phyloP scores from a whole-genome alignment of 495 filamentous ascomycete species.

The Geoglossum glabrum region DNA sequence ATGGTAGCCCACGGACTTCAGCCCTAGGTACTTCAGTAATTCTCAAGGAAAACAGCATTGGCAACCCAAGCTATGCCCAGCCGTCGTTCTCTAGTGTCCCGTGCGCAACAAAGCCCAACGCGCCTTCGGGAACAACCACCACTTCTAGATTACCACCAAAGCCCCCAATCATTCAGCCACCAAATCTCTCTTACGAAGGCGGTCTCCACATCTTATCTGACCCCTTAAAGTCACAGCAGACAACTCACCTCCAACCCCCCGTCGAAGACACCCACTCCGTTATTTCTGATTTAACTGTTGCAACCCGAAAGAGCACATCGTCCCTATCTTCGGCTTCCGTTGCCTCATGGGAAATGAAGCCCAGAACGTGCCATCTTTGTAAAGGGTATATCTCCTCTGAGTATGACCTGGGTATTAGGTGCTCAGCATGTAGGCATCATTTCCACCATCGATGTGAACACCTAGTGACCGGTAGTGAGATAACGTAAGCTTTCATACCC shows the following conservation, averaged over 20 bases:
- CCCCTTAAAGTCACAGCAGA: constrained; percentile 3
- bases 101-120: not conserved
- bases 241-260: not conserved
- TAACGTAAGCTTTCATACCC: not conserved
- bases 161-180: not conserved
- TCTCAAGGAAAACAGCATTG: not conserved
- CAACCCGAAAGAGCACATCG: not conserved
- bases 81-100: not conserved
- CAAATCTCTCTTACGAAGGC: not conserved
- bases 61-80: not conserved
- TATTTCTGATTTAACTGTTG: not conserved
- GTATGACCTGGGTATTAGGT: not conserved
- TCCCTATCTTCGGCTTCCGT: not conserved
- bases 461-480: not conserved
- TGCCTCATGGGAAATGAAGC: not conserved
- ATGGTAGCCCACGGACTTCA: not conserved
- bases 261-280: not conserved
- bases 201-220: not conserved
- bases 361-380: not conserved
- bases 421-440: not conserved
- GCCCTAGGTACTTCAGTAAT: not conserved
- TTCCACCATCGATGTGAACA: not conserved
- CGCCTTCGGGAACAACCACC: not conserved
- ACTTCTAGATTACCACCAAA: not conserved
- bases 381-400: not conserved